Evolutionary conservation across 306 rosid species (phyloP), one percentile per base, ranked within the genome.

Genomic region (Cicer bijugum): DNA sequence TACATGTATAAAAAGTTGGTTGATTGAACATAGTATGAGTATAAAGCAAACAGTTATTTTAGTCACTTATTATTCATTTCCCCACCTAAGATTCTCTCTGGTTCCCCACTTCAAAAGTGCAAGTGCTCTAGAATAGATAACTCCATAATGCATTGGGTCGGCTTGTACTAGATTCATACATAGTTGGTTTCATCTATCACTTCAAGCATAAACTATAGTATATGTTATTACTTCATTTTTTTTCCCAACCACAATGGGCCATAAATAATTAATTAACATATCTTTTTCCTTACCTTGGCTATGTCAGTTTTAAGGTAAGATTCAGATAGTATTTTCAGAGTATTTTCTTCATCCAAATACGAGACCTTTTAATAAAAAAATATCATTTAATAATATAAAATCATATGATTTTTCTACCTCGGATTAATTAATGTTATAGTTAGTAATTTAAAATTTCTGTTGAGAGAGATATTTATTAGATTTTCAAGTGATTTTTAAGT

Each of bases 41-140:
- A 64, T 53, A 80, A 75, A 80, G 81, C 42, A 59, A 78, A 75
- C 83, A 66, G 76, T 59, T 59, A 19, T 17, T 12, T 11, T 42
- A 65, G 78, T 73, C 63, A 68, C 17, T 47, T 43, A 75, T 83
- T 77, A 28, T 28, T 28, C 33, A 28, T 16, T 16, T 28, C 78
- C 88, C 79, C 71, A 76, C 86, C 78, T 64, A 76, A 85, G 86
- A 83, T 76, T 83, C 86, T 81, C 82, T 81, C 82, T 72, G 43
- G 14, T 38, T 7, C 43, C 69, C 77, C 82, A 72, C 75, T 44
- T 65, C 15, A 71, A 83, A 16, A 16, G 17, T 16, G 17, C 17
- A 75, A 71, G 55, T 56, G 44, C 45, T 76, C 67, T 74, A 73
- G 77, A 79, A 76, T 74, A 73, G 77, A 79, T 78, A 70, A 77